Percentiles rank a stretch among this genome's conserved stretches.
phyloP scores from a whole-genome alignment of 306 rosid species.

The Rubus idaeus region DNA sequence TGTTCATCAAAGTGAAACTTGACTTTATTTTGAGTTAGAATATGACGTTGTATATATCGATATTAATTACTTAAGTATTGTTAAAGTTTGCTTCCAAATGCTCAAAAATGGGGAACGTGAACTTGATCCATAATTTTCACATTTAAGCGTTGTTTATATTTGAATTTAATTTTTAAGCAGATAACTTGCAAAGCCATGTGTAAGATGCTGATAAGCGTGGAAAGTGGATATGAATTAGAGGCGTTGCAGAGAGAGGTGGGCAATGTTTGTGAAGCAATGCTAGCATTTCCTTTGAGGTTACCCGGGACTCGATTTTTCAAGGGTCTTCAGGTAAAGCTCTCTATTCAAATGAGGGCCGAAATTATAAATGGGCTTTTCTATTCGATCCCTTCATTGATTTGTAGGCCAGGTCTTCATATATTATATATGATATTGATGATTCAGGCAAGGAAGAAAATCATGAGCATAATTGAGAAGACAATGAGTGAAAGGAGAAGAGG shows the following conservation, averaged over 20 bases:
- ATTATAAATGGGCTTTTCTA: neutral
- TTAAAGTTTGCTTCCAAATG: too few relatives aligned
- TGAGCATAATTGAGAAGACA: constrained; percentile 50
- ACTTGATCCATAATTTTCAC: too few relatives aligned
- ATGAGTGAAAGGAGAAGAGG: constrained; percentile 57
- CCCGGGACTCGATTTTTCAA: constrained; percentile 67
- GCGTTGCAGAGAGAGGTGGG: constrained; percentile 48
- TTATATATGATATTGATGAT: neutral
- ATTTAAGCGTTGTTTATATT: too few relatives aligned
- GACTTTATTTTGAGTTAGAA: too few relatives aligned
- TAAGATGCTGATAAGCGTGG: constrained; percentile 69
- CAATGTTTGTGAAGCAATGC: constrained; percentile 69
- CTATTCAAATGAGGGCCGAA: neutral
- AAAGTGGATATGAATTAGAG: constrained; percentile 43
- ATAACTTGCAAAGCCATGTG: constrained; percentile 81
- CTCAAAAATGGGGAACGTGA: too few relatives aligned
- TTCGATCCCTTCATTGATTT: neutral
- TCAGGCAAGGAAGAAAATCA: constrained; percentile 71
- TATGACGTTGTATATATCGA: too few relatives aligned
- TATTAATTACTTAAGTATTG: too few relatives aligned
- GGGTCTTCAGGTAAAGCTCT: constrained; percentile 64
- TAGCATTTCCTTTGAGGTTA: constrained; percentile 64
- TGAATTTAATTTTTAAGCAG: constrained; percentile 33
- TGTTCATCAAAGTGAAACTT: too few relatives aligned
- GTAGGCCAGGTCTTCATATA: neutral